phyloP scores from a whole-genome alignment of 2,329 filamentous ascomycete species.

The Fusarium nelsonii region DNA sequence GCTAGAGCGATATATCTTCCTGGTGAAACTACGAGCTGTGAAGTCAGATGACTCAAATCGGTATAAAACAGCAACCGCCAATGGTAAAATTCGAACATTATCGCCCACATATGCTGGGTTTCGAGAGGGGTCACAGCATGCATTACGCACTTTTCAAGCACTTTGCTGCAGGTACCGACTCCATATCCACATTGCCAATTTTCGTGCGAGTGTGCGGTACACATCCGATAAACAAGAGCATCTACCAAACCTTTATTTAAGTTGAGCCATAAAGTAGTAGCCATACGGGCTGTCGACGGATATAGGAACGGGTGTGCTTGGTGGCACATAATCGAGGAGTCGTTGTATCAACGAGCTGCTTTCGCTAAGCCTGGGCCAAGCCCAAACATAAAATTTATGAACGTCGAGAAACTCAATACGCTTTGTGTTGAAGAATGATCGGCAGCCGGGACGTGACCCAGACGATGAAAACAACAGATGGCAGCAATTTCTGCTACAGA shows the following conservation, averaged over 20 bases:
- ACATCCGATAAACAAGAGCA: conserved; percentile 21
- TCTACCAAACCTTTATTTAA: conserved; percentile 35
- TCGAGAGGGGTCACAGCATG: conserved; percentile 15
- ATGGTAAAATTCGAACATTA: background rate
- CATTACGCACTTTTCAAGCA: conserved; percentile 29
- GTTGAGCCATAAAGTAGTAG: conserved; percentile 35
- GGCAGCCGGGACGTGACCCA: conserved; percentile 25
- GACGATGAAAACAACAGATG: conserved; percentile 8
- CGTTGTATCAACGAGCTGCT: conserved; percentile 22
- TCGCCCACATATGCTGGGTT: conserved; percentile 8
- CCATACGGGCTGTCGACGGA: conserved; percentile 41
- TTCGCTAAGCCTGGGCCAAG: background rate
- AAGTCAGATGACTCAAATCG: background rate
- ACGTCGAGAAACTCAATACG: conserved; percentile 4
- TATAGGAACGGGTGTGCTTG: conserved; percentile 28
- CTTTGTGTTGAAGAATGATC: conserved; percentile 28
- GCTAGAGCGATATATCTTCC: background rate
- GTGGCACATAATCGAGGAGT: conserved; percentile 31
- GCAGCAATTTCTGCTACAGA: conserved; percentile 18
- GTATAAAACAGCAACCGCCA: background rate
- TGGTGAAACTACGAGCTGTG: background rate
- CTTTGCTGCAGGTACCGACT: conserved; percentile 45
- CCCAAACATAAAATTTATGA: background rate
- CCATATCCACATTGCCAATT: conserved; percentile 10
- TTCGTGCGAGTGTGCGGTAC: conserved; percentile 10